Evolutionary conservation across 495 filamentous ascomycete genomes (phyloP).

Genomic region (Neurospora sp.): DNA sequence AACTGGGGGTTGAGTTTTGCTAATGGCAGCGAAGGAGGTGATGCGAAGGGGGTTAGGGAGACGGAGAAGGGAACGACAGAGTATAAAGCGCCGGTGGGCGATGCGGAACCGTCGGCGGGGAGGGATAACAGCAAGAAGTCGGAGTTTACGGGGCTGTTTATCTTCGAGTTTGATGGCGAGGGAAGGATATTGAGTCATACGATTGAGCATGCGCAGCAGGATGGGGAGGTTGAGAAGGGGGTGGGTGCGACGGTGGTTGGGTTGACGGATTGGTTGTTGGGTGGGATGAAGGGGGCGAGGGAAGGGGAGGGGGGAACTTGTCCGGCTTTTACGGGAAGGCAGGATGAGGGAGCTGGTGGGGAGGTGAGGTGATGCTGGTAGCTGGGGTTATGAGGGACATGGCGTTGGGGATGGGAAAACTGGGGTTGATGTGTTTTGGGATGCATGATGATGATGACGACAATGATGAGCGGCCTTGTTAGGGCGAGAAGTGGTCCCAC

Average conservation of each 20-base stretch:
- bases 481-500: background rate
- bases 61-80: background rate
- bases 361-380: conserved; percentile 9
- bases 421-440: background rate
- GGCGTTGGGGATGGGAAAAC: background rate
- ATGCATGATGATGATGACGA: background rate
- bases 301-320: conserved; percentile 15
- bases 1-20: conserved; percentile 12
- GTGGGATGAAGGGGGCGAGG: conserved; percentile 40
- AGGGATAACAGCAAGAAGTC: conserved; percentile 23
- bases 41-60: background rate
- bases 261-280: conserved; percentile 82
- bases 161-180: conserved; percentile 91
- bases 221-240: conserved; percentile 54
- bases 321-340: conserved; percentile 21
- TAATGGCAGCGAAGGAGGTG: background rate
- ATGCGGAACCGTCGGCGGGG: conserved; percentile 7
- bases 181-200: conserved; percentile 77
- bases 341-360: background rate
- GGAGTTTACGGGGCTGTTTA: conserved; percentile 76
- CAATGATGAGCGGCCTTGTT: background rate
- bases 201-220: conserved; percentile 83
- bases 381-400: background rate
- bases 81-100: background rate
- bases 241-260: conserved; percentile 64